Base-by-base conservation (phyloP, 2,329 filamentous ascomycete genomes). In the Epichloe gansuensis region DNA sequence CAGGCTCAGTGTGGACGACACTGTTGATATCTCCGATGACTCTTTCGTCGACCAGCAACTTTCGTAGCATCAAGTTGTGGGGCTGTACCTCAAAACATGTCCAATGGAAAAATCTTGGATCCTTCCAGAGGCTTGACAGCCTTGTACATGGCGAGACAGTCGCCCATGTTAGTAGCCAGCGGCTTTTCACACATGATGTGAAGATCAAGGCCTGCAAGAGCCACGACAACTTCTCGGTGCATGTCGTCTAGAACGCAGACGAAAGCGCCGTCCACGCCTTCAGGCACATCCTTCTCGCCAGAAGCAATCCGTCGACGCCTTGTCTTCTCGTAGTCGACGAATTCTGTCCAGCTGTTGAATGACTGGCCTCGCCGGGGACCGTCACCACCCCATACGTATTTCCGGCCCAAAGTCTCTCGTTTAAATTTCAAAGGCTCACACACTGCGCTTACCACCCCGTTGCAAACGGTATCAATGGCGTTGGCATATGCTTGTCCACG, bases 181-280 rank as follows among this genome's bases (percentile, higher is more conserved):
- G 93, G 93, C 70, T 98, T 98, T 74, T 98, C 93, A 66, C 90
- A 94, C 75, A 96, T 87, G 57, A 97, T 82, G 66, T 96, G 90
- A 47, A 96, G 71, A 2, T 78, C 64, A 73, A 83, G 70, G 12
- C 79, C 79, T 1, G 86, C 84, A 50, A 95, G 75, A 1, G 81
- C 86, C 44, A 84, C 76, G 23, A 95, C 78, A 47, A 91, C 88
- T 52, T 90, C 84, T 48, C 82, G 82, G 67, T 98, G 93, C 71
- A 88, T 84, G 68, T 95, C 87, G 67, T 98, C 93, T 9, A 91
- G 75, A 2, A 94, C 89, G 66, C 78, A 82, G 17, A 82, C 72
- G 57, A 81, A 81, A 35, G 69, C 77, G 6, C 76, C 84, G 55
- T 86, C 82, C 2, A 86, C 75, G 2, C 82, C 82, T 5, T 67